Evolutionary conservation across 768 basidiomycete species (phyloP).

Genomic region (Dentipellis sp.): DNA sequence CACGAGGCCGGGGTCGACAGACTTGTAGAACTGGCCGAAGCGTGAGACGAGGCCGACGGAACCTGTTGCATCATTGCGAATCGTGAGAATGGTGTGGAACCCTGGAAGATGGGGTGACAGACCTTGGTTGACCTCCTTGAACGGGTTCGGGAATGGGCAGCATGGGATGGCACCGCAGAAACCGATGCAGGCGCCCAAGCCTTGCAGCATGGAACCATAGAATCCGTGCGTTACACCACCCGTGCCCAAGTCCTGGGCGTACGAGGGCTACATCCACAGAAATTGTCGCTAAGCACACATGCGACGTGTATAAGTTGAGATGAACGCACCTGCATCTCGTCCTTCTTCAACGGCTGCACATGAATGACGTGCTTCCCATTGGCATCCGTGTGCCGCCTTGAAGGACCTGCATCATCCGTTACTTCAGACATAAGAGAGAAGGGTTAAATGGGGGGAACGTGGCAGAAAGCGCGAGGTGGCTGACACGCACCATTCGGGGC

Average conservation of each 20-base stretch:
- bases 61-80: slow-evolving; percentile 33
- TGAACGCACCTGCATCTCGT: slow-evolving; percentile 72
- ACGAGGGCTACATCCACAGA: slow-evolving; percentile 55
- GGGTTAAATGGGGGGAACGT: background rate
- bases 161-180: slow-evolving; percentile 72
- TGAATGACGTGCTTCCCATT: slow-evolving; percentile 40
- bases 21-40: slow-evolving; percentile 95
- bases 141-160: slow-evolving; percentile 79
- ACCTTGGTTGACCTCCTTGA: slow-evolving; percentile 82
- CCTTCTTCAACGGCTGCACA: slow-evolving; percentile 79
- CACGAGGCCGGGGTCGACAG: slow-evolving; percentile 87
- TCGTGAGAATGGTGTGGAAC: slow-evolving; percentile 9
- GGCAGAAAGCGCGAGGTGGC: background rate
- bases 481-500: slow-evolving; percentile 11
- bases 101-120: slow-evolving; percentile 6
- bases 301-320: slow-evolving; percentile 3
- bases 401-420: slow-evolving; percentile 40
- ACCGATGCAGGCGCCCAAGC: slow-evolving; percentile 59
- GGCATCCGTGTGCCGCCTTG: slow-evolving; percentile 1
- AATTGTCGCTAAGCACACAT: background rate
- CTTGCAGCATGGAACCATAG: slow-evolving; percentile 75
- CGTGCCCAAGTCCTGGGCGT: slow-evolving; percentile 82
- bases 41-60: slow-evolving; percentile 86
- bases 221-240: slow-evolving; percentile 73
- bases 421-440: slow-evolving; percentile 32